Evolutionary conservation across 441 rosid species (phyloP), one percentile per base, ranked within the genome.

Genomic region (Codiaeum variegatum): DNA sequence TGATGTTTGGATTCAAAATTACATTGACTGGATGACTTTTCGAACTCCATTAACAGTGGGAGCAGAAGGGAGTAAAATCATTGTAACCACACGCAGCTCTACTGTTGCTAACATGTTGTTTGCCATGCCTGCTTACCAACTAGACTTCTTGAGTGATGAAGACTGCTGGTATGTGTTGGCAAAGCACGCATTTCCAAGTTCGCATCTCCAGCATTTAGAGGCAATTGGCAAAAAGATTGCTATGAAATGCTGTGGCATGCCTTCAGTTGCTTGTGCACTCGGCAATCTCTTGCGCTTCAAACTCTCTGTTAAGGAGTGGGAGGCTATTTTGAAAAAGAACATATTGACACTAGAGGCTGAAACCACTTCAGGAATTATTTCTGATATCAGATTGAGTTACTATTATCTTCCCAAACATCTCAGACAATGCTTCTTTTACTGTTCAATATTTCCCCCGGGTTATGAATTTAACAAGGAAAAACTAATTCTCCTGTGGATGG

Each of bases 371-470:
- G 15, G 18, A 46, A 47, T 69, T 32, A 6, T 72, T 0, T 55
- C 38, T 1, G 66, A 65, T n/a, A 36, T 79, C 23, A 52, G 46
- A 34, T 13, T 79, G 23, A 75, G 79, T 61, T 75, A 72, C 15
- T 11, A 19, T 28, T 58, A 47, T 31, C 73, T 80, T 24, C 62
- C 77, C 4, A 1, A 67, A 4, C 6, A 29, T 12, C 54, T 76
- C 18, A 73, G 73, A 23, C 49, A 46, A 16, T 80, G 83, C 38
- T 77, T 80, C 47, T 42, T 49, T 3, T 80, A 69, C 31, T 80
- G 73, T 5, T 58, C 83, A 3, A 40, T 76, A 8, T 76, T 76
- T 21, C 80, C 75, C 1, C 64, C 46, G 42, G 66, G 51, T 29
- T 65, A 73, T 38, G 66, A 58, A 28, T 77, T 76, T 62, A 8